phyloP scores from a whole-genome alignment of 129 eudicot genomes.

The Silybum marianum region DNA sequence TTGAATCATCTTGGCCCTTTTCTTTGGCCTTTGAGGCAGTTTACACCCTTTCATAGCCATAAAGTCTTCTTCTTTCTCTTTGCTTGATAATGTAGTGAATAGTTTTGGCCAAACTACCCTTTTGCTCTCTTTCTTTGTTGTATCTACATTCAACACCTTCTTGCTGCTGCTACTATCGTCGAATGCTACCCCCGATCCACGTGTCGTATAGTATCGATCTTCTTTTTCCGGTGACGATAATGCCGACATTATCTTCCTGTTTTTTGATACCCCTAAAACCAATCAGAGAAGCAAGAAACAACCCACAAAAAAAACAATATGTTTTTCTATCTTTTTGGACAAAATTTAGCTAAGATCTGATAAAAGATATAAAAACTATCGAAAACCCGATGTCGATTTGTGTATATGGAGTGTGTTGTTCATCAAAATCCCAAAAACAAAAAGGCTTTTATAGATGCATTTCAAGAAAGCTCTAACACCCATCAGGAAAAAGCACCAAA shows the following conservation, averaged over 20 bases:
- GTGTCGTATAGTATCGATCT: conserved; percentile 73
- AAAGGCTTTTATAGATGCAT: conserved; percentile 37
- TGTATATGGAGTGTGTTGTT: not conserved
- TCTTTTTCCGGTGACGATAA: conserved; percentile 68
- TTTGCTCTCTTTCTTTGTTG: conserved; percentile 51
- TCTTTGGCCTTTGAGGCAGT: conserved; percentile 84
- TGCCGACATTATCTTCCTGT: conserved; percentile 45
- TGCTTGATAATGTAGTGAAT: conserved; percentile 56
- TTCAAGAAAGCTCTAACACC: conserved; percentile 28
- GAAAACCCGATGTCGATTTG: not conserved
- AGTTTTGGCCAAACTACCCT: conserved; percentile 73
- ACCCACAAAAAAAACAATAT: conserved; percentile 11
- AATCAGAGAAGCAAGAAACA: conserved; percentile 26
- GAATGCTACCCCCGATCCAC: conserved; percentile 55
- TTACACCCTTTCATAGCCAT: conserved; percentile 91
- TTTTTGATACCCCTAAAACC: conserved; percentile 42
- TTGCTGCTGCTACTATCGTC: conserved; percentile 53
- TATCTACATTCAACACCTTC: conserved; percentile 40
- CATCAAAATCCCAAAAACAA: conserved; percentile 6
- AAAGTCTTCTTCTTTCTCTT: conserved; percentile 91
- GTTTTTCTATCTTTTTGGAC: conserved; percentile 1
- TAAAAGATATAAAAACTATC: not conserved
- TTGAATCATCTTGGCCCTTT: conserved; percentile 80
- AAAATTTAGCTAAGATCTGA: conserved; percentile 4
- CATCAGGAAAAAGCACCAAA: conserved; percentile 34